Evolutionary conservation across 176 grass and related monocot genomes (phyloP).

Genomic region (barley (Hordeum vulgare)): MorexV3_pseudomolecules_assembly NC_058521.1:476376-476875

Average conservation of each 20-base stretch:
- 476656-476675: not conserved
- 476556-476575: not conserved
- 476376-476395: not conserved
- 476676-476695: slow-evolving; percentile 10
- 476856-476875: not conserved
- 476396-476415: not conserved
- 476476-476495: no score
- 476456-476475: no score
- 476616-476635: not conserved
- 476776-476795: not conserved
- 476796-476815: not conserved
- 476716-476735: not conserved
- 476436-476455: not conserved
- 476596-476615: not conserved
- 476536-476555: not conserved
- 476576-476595: not conserved
- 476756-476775: not conserved
- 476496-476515: no score
- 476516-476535: no score
- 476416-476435: not conserved
- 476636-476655: not conserved
- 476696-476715: not conserved
- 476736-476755: not conserved
- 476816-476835: not conserved
- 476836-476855: not conserved